phyloP scores from a whole-genome alignment of 2,329 filamentous ascomycete species.

The Chaetomiaceae sp. region DNA sequence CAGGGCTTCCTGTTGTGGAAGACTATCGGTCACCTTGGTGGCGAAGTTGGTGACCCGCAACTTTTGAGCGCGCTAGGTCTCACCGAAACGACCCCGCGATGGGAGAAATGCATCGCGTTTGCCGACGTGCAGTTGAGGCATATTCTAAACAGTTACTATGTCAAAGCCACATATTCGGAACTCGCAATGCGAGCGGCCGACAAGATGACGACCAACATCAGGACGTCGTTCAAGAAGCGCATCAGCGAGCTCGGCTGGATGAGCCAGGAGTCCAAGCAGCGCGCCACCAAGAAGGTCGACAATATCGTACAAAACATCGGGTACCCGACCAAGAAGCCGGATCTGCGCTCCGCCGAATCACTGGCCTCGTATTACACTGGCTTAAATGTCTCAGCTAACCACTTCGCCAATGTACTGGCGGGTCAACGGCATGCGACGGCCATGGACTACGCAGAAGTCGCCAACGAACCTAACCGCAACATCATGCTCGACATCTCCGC shows the following conservation, averaged over 20 bases:
- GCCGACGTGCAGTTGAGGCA: conserved; percentile 54
- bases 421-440: neutral
- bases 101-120: conserved; percentile 52
- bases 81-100: too few species aligned
- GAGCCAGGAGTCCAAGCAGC: conserved; percentile 54
- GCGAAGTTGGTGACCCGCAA: too few species aligned
- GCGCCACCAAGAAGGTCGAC: conserved; percentile 60
- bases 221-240: conserved; percentile 58
- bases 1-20: conserved; percentile 55
- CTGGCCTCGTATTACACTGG: conserved; percentile 54
- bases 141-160: conserved; percentile 67
- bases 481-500: neutral
- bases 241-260: conserved; percentile 60
- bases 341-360: conserved; percentile 49
- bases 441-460: conserved; percentile 43
- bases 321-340: conserved; percentile 35
- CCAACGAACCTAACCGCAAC: conserved; percentile 53
- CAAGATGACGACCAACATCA: conserved; percentile 66
- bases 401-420: conserved; percentile 55
- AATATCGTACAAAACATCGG: conserved; percentile 67
- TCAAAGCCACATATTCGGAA: conserved; percentile 63
- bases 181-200: conserved; percentile 64
- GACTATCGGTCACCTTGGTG: conserved; percentile 52
- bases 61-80: too few species aligned
- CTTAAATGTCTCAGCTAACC: conserved; percentile 33